A percentile compares a stretch with the other conserved stretches of the same genome.
phyloP scores from a whole-genome alignment of 2,329 filamentous ascomycete genomes.

The Colletotrichum spaethianum region DNA sequence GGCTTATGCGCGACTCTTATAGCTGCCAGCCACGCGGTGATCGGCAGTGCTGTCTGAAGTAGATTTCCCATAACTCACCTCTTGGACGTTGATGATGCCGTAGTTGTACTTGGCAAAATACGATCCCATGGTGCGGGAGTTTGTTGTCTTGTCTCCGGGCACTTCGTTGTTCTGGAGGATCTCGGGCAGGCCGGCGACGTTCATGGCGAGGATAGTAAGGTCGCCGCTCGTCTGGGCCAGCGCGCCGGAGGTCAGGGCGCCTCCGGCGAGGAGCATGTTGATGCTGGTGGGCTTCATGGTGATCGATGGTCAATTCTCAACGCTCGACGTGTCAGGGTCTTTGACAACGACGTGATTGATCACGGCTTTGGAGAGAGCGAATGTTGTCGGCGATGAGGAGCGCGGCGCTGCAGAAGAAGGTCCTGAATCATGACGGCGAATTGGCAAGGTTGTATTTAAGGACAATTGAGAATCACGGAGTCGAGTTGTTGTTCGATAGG shows the following conservation, averaged over 20 bases:
- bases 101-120: slow-evolving; percentile 70
- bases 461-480: too few species aligned
- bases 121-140: slow-evolving; percentile 69
- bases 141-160: slow-evolving; percentile 72
- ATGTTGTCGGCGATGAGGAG: background rate
- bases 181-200: slow-evolving; percentile 72
- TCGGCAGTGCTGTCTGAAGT: background rate
- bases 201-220: slow-evolving; percentile 70
- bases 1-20: slow-evolving; percentile 13
- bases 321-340: background rate
- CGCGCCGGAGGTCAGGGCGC: slow-evolving; percentile 19
- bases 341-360: background rate
- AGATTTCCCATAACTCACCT: slow-evolving; percentile 54
- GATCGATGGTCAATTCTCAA: background rate
- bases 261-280: slow-evolving; percentile 34
- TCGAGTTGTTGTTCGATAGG: background rate
- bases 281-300: slow-evolving; percentile 29
- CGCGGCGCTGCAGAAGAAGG: background rate
- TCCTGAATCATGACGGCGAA: background rate
- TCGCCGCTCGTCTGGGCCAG: slow-evolving; percentile 47
- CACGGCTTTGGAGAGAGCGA: background rate
- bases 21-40: background rate
- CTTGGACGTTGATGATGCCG: slow-evolving; percentile 76
- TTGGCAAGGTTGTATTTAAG: slow-evolving; percentile 11
- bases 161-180: slow-evolving; percentile 72